phyloP scores from a whole-genome alignment of 1,284 basidiomycete species.

The Heterobasidion occidentale region DNA sequence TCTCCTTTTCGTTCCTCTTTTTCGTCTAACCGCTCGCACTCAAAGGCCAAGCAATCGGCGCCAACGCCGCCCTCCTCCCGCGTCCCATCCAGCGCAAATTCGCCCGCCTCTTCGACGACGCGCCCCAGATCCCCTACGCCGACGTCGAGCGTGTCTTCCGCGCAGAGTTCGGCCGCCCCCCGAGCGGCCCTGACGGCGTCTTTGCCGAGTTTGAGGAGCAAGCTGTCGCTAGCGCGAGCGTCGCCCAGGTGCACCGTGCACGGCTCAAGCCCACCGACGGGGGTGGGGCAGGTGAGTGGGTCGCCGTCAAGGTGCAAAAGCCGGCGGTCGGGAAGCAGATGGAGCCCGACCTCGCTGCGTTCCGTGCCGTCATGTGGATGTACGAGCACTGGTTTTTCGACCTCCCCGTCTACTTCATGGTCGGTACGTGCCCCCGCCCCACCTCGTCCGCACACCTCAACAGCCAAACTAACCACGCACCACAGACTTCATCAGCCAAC shows the following conservation, averaged over 20 bases:
- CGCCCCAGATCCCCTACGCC: conserved; percentile 73
- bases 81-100: conserved; percentile 79
- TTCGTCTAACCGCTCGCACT: not conserved
- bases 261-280: conserved; percentile 43
- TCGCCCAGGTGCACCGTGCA: conserved; percentile 86
- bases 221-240: conserved; percentile 78
- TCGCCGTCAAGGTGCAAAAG: conserved; percentile 91
- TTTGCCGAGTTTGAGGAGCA: conserved; percentile 72
- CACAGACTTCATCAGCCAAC: conserved; percentile 72
- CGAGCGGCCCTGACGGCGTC: conserved; percentile 58
- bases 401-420: conserved; percentile 68
- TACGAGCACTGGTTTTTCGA: conserved; percentile 71
- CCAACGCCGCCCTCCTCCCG: conserved; percentile 79
- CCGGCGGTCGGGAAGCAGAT: conserved; percentile 81
- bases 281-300: conserved; percentile 32
- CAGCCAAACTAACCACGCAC: not conserved
- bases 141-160: conserved; percentile 65
- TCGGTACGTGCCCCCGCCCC: conserved; percentile 36
- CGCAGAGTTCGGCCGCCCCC: conserved; percentile 61
- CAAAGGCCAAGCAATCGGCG: conserved; percentile 68
- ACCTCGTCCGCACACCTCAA: not conserved
- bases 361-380: conserved; percentile 63
- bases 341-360: conserved; percentile 72
- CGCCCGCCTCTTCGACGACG: conserved; percentile 76
- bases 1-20: not conserved